These are phyloP conservation scores for Cadophora sp. DNA, from an alignment of 2,329 filamentous ascomycete species.

Conservation along the genomic window DNA sequence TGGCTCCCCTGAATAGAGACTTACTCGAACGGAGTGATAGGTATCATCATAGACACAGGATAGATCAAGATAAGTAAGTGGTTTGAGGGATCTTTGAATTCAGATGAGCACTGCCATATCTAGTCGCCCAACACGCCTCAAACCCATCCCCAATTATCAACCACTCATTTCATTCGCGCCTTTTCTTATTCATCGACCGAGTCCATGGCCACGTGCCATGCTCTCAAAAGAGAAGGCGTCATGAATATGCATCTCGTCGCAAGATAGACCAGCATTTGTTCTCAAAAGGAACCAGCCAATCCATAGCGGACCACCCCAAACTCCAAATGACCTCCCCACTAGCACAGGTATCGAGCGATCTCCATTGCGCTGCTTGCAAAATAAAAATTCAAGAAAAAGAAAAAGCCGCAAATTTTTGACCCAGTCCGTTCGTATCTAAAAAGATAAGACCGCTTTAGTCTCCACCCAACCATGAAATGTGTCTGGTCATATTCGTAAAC, in stretches of 20 bases:
- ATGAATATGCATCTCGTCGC: neutral
- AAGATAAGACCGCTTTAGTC: slow-evolving; percentile 23
- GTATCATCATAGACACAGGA: neutral
- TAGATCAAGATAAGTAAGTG: neutral
- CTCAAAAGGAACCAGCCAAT: slow-evolving; percentile 9
- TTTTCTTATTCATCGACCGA: slow-evolving; percentile 14
- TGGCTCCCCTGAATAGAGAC: neutral
- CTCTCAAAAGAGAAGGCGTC: neutral
- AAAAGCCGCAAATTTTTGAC: slow-evolving; percentile 18
- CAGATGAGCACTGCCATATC: slow-evolving; percentile 29
- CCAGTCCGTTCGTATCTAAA: slow-evolving; percentile 26
- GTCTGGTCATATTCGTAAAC: slow-evolving; percentile 33
- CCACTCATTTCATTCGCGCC: slow-evolving; percentile 15
- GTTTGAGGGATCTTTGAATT: slow-evolving; percentile 29
- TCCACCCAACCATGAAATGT: slow-evolving; percentile 32
- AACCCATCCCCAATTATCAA: slow-evolving; percentile 27
- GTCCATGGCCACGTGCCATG: slow-evolving; percentile 19
- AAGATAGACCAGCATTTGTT: neutral
- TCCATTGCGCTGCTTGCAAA: neutral
- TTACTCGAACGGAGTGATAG: neutral
- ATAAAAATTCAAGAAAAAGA: slow-evolving; percentile 8
- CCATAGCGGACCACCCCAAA: slow-evolving; percentile 12
- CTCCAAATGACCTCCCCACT: slow-evolving; percentile 10
- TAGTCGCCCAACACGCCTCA: slow-evolving; percentile 26
- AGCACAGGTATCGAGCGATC: slow-evolving; percentile 20